Conservation (phyloP, 2,329 filamentous ascomycete species). For the Lasiodiplodia sp. region DNA sequence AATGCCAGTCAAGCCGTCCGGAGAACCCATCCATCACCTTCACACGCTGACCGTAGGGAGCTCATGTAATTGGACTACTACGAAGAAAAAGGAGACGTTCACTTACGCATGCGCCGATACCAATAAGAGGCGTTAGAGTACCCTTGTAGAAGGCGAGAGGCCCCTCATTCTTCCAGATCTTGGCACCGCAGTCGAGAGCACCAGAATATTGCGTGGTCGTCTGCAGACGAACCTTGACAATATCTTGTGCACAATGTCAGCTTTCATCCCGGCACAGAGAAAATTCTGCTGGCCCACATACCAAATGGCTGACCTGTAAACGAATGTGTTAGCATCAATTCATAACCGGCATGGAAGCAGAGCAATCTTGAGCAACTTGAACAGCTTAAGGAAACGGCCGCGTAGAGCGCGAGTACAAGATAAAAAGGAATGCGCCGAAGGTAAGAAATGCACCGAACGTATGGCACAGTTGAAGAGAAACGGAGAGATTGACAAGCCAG, state of each 20-base stretch:
- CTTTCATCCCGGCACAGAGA: constrained; percentile 21
- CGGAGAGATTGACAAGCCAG: not conserved
- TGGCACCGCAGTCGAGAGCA: constrained; percentile 79
- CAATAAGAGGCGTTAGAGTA: constrained; percentile 90
- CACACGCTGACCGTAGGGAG: too few relatives aligned
- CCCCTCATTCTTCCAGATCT: constrained; percentile 89
- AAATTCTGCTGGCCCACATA: constrained; percentile 46
- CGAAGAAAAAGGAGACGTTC: not conserved
- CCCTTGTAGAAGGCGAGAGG: constrained; percentile 96
- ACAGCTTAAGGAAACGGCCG: not conserved
- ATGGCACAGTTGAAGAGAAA: not conserved
- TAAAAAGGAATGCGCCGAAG: not conserved
- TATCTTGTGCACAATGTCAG: constrained; percentile 65
- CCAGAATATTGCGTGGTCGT: constrained; percentile 82
- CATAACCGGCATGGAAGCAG: not conserved
- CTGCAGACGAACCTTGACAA: constrained; percentile 96
- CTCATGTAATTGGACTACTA: too few relatives aligned
- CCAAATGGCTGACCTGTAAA: constrained; percentile 70
- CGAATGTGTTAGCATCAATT: not conserved
- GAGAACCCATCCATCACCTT: too few relatives aligned
- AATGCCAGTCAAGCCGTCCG: too few relatives aligned
- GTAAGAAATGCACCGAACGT: not conserved
- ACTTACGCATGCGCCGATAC: constrained; percentile 90
- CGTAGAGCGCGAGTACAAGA: not conserved
- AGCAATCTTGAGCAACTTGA: not conserved